A percentile compares a stretch with the other conserved stretches of the same genome.
These are phyloP conservation scores for Mycena maculata DNA, from an alignment of 768 basidiomycete species.

Conservation along the genomic window DNA sequence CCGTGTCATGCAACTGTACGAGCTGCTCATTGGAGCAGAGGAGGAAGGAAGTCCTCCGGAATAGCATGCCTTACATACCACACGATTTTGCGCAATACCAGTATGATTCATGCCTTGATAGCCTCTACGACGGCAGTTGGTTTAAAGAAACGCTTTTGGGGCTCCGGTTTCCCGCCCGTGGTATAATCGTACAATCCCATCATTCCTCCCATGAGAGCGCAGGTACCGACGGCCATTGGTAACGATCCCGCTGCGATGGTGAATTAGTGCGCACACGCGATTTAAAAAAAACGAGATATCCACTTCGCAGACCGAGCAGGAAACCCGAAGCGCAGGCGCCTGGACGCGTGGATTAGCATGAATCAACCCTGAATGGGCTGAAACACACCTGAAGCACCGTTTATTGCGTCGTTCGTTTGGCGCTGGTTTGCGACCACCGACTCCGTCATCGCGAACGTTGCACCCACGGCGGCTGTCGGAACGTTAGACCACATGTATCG, in stretches of 20 bases:
- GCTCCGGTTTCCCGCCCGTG: conserved; percentile 55
- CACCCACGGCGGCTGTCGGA: conserved; percentile 85
- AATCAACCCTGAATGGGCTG: not conserved
- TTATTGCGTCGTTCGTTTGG: conserved; percentile 81
- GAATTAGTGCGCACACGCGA: conserved; percentile 8
- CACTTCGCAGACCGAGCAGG: conserved; percentile 87
- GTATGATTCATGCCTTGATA: conserved; percentile 19
- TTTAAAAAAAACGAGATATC: conserved; percentile 35
- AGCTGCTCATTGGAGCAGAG: conserved; percentile 36
- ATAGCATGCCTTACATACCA: conserved; percentile 10
- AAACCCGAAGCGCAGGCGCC: conserved; percentile 94
- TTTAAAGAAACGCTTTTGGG: conserved; percentile 86
- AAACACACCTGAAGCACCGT: conserved; percentile 70
- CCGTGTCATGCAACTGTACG: conserved; percentile 56
- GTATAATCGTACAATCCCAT: conserved; percentile 87
- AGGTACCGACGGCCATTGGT: conserved; percentile 83
- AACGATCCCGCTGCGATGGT: conserved; percentile 76
- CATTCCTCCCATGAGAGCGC: conserved; percentile 79
- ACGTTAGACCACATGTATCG: conserved; percentile 18
- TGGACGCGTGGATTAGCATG: conserved; percentile 4
- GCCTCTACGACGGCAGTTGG: conserved; percentile 48
- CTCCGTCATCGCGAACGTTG: conserved; percentile 86
- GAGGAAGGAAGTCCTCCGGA: conserved; percentile 12
- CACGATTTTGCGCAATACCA: conserved; percentile 22
- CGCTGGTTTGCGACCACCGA: conserved; percentile 84